These are phyloP conservation scores for Maudiozyma saulgeensis DNA, from an alignment of 805 yeast genomes.

Conservation along the genomic window DNA sequence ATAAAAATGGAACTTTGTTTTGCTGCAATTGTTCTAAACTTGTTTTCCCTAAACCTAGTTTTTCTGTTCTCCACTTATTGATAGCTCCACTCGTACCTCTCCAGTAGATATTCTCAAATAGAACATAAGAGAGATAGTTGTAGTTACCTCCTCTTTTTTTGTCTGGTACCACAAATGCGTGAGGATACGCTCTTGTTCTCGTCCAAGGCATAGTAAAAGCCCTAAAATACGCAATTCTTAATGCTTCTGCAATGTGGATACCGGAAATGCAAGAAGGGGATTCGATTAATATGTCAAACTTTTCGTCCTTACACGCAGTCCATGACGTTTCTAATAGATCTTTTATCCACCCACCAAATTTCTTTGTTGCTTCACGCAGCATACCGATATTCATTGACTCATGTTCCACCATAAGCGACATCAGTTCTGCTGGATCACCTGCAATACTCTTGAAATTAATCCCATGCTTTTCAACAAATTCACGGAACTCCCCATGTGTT, in stretches of 20 bases:
- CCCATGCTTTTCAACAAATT: constrained; percentile 62
- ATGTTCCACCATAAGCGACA: constrained; percentile 87
- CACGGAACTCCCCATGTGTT: constrained; percentile 72
- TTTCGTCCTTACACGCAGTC: constrained; percentile 69
- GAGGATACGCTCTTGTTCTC: constrained; percentile 88
- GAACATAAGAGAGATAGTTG: constrained; percentile 83
- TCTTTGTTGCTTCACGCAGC: constrained; percentile 69
- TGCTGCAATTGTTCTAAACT: constrained; percentile 64
- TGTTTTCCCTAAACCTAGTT: constrained; percentile 57
- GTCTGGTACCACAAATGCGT: constrained; percentile 91
- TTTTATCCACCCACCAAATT: constrained; percentile 75
- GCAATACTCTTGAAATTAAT: constrained; percentile 68
- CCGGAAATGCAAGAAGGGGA: constrained; percentile 98
- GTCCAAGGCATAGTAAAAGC: constrained; percentile 99
- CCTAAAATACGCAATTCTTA: constrained; percentile 80
- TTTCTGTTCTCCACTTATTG: constrained; percentile 74
- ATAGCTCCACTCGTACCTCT: constrained; percentile 81
- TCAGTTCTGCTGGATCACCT: constrained; percentile 85
- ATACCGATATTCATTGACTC: constrained; percentile 80
- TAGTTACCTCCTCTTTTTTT: constrained; percentile 89
- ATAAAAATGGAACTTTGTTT: constrained; percentile 74
- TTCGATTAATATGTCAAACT: constrained; percentile 68
- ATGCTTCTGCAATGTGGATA: constrained; percentile 86
- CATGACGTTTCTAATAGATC: constrained; percentile 67
- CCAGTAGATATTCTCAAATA: constrained; percentile 92